Evolutionary conservation across 2,329 filamentous ascomycete species (phyloP), one percentile per base, ranked within the genome.

Genomic region (Xylaria sp.): DNA sequence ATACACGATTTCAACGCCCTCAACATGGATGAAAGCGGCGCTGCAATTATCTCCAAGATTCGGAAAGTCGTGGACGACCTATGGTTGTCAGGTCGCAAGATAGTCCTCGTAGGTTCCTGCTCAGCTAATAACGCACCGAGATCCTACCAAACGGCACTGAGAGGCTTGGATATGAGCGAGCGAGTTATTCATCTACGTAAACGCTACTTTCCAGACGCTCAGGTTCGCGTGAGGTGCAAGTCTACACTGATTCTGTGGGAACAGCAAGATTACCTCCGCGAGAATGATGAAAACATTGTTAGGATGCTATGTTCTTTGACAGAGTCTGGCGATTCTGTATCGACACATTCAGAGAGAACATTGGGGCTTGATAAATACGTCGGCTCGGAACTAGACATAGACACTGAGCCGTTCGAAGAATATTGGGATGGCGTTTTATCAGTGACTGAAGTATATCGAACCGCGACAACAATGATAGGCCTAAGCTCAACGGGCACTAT

Each of bases 1-100:
- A 82, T 97, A 13, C 88, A 92, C 77, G 93, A 98, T 77, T 92
- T 93, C 75, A 89, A 92, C 62, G 93, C 97, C 71, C 84, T 99
- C 9, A 88, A 86, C 74, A 87, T 87, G 76, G 90, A 92, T 6
- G 89, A 93, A 66, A 71, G 63, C 26, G 93, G 93, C 11, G 84
- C 87, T 1, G 85, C 87, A 26, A 87, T 98, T 38, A 81, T 97
- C 7, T 82, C 85, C 48, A 89, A 90, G 67, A 81, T 99, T 13
- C 89, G 92, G 62, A 86, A 88, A 57, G 84, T 92, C 6, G 88
- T 97, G 31, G 90, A 94, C 74, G 87, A 88, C 67, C 86, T 90
- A 66, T 92, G 94, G 84, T 85, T 86, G 63, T 85, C 88, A 46
- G 94, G 94, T 4, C 87, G 90, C 72, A 88, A 87, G 67, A 86